These are phyloP conservation scores for Ustilago hordei DNA, from an alignment of 1,284 basidiomycete genomes.

Conservation along the genomic window DNA sequence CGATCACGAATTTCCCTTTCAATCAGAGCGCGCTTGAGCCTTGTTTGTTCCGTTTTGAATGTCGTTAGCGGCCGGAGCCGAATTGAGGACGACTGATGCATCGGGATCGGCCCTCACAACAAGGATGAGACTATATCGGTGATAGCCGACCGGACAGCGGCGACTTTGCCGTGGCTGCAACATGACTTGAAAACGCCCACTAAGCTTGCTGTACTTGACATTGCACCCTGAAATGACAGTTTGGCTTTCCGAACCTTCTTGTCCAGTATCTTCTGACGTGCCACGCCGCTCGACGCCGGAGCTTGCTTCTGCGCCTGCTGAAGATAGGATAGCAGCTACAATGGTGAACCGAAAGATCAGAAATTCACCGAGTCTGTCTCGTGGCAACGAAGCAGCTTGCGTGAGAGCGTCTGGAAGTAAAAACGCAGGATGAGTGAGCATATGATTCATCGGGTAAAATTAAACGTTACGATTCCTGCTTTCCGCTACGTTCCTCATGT, in stretches of 20 bases:
- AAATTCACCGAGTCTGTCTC: slow-evolving; percentile 4
- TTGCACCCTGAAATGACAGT: slow-evolving; percentile 29
- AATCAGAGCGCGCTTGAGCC: slow-evolving; percentile 12
- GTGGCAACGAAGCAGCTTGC: not conserved
- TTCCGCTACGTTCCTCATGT: not conserved
- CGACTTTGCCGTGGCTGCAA: too few species aligned
- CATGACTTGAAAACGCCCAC: too few species aligned
- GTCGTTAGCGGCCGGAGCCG: slow-evolving; percentile 23
- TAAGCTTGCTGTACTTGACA: not conserved
- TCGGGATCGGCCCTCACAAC: too few species aligned
- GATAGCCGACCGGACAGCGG: too few species aligned
- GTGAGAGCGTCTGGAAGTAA: slow-evolving; percentile 1
- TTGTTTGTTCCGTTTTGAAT: slow-evolving; percentile 36
- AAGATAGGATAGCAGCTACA: not conserved
- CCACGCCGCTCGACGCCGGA: not conserved
- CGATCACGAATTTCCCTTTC: slow-evolving; percentile 33
- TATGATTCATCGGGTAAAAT: slow-evolving; percentile 33
- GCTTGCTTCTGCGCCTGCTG: not conserved
- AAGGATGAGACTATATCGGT: too few species aligned
- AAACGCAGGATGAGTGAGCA: slow-evolving; percentile 39
- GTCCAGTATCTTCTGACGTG: not conserved
- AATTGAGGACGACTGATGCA: not conserved
- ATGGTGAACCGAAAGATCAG: not conserved
- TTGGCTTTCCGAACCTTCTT: not conserved
- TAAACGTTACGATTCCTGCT: not conserved